Evolutionary conservation across 805 yeast species (phyloP), one percentile per base, ranked within the genome.

Genomic region (Saccharomycopsis sp.): DNA sequence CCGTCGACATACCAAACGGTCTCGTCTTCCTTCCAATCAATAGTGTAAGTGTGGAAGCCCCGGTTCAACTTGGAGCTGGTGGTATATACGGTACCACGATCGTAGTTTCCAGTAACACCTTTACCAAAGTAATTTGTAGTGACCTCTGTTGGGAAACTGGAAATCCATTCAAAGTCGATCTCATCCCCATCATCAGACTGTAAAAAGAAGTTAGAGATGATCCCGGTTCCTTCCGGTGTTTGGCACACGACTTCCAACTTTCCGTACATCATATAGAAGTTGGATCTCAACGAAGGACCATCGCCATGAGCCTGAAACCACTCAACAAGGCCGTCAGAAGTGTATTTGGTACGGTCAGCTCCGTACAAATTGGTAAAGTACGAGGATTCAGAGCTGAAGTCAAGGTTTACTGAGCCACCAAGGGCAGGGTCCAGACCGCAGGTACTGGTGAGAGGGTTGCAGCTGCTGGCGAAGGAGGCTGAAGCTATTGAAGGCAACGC

Each of bases 131-230:
- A 92, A 69, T 87, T 87, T 29, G 92, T 78, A 72, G 88, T 94
- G 65, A 87, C 83, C 68, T 89, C 85, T 42, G 81, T 77, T 22
- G 77, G 75, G 68, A 89, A 96, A 54, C 87, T 83, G 20, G 97
- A 97, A 52, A 88, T 76, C 85, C 94, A 87, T 71, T 92, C 97
- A 54, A 88, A 69, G 72, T 92, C 97, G 54, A 92, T 83, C 73
- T 92, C 97, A 72, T 92, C 97, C 62, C 87, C 76, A 67, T 87
- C 96, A 69, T 92, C 97, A 65, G 81, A 65, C 66, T 84, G 87
- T 44, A 86, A 75, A 57, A 81, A 84, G 62, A 86, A 78, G 2
- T 86, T 79, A 0, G 89, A 82, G n/a, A 86, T 77, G 24, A 86
- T 74, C 54, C 91, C 92, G 3, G 70, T 72, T 15, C 91, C 91